A percentile compares a stretch with the other conserved stretches of the same genome.
Conservation (phyloP, 805 yeast genomes). For the Myxozyma monticola region DNA sequence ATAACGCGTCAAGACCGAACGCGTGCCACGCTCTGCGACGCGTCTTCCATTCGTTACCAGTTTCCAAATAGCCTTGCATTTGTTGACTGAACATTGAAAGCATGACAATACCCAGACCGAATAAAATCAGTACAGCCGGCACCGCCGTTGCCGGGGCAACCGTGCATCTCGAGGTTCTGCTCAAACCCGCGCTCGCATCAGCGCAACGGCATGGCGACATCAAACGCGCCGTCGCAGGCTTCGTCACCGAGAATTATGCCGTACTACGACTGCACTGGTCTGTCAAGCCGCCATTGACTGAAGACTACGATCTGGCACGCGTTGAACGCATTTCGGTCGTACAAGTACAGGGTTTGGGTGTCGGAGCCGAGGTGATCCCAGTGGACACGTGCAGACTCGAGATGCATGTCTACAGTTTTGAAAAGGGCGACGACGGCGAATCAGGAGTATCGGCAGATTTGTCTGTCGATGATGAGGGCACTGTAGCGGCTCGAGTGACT, state of each 20-base stretch:
- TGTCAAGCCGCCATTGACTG: constrained; percentile 6
- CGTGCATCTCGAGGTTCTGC: constrained; percentile 18
- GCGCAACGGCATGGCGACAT: constrained; percentile 1
- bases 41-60: no score
- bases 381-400: constrained; percentile 15
- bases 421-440: neutral
- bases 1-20: no score
- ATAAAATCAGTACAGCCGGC: no score
- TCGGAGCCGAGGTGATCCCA: constrained; percentile 12
- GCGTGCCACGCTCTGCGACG: no score
- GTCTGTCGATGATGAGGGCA: constrained; percentile 19
- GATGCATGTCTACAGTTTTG: constrained; percentile 17
- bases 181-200: neutral
- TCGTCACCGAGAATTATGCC: constrained; percentile 21
- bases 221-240: constrained; percentile 4
- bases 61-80: no score
- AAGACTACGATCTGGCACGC: neutral
- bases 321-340: constrained; percentile 22
- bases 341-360: constrained; percentile 18
- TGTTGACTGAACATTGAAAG: no score
- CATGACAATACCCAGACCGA: no score
- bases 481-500: constrained; percentile 14
- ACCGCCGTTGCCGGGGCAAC: neutral
- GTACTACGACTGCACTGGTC: constrained; percentile 18
- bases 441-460: neutral